phyloP scores from a whole-genome alignment of 2,329 filamentous ascomycete genomes.

The Colletotrichum neosansevieriae region DNA sequence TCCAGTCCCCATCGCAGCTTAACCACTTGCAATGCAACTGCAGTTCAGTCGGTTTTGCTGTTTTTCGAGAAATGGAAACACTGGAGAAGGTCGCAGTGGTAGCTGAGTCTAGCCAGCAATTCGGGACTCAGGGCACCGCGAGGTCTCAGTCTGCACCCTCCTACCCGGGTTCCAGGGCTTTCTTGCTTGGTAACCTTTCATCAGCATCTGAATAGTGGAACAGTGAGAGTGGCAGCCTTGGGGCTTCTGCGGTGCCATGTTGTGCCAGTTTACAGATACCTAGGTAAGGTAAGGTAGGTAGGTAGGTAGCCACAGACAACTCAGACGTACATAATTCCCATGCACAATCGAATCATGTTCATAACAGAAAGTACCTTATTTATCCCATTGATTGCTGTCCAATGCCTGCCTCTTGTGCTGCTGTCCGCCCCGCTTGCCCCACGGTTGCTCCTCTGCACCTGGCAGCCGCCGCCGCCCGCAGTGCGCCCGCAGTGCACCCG shows the following conservation, averaged over 20 bases:
- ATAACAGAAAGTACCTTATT: too few relatives aligned
- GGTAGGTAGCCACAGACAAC: too few relatives aligned
- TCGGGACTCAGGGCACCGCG: not conserved
- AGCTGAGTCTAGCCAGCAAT: slow-evolving; percentile 11
- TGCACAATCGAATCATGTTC: too few relatives aligned
- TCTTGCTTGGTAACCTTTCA: too few relatives aligned
- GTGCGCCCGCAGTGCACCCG: slow-evolving; percentile 33
- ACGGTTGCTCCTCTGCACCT: slow-evolving; percentile 28
- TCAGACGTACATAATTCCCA: too few relatives aligned
- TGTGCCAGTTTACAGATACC: too few relatives aligned
- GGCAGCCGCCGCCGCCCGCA: slow-evolving; percentile 28
- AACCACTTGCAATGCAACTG: slow-evolving; percentile 23
- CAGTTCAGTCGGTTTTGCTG: not conserved
- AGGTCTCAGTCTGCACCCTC: not conserved
- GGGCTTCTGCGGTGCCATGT: too few relatives aligned
- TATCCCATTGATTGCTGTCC: not conserved
- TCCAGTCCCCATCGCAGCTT: slow-evolving; percentile 25
- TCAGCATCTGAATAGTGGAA: not conserved
- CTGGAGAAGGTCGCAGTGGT: slow-evolving; percentile 5
- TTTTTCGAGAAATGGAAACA: not conserved
- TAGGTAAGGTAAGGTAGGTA: too few relatives aligned
- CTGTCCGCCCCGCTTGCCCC: slow-evolving; percentile 7
- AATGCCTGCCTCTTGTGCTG: not conserved
- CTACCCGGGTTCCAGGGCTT: too few relatives aligned
- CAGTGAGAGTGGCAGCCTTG: not conserved